Base-by-base conservation (phyloP, 2,329 filamentous ascomycete species). In the Eurotiales sp. region DNA sequence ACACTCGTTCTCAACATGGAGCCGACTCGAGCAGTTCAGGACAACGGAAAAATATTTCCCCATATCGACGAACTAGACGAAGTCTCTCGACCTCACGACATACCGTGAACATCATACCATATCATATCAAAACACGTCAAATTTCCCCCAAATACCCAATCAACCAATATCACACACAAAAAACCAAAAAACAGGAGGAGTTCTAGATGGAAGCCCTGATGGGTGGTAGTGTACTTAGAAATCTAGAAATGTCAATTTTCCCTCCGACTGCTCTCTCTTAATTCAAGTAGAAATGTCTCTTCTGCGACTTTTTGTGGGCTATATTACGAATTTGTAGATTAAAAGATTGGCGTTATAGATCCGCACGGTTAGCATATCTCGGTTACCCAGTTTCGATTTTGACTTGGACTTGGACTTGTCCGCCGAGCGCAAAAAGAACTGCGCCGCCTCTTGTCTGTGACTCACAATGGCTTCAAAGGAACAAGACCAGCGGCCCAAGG, bases 401-500 rank as follows among this genome's bases (percentile, higher is more conserved):
- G 46, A 45, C 43, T 25, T 14, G 25, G 12, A 21, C 21, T 10
- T 8, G 11, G 12, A 25, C 4, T 25, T 21, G 12, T 8, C 27
- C 29, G 27, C 42, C 19, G 15, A 7, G n/a, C 23, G 41, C 2
- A 43, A 15, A n/a, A 29, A n/a, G 23, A 29, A 39, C 7, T 12
- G n/a, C 29, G 29, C 10, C 21, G 21, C 23, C 21, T n/a, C n/a
- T n/a, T n/a, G n/a, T n/a, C n/a, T n/a, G n/a, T n/a, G n/a, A n/a
- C n/a, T n/a, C n/a, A 5, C 57, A 56, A 70, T 71, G 67, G 60
- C 66, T 52, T 59, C 66, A 22, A 56, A 58, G 43, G 66, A 64
- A 40, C 68, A 62, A 49, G 70, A 72, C 46, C 63, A 66, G 40
- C 66, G 59, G 55, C 58, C 64, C 22, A 72, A 72, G 68, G 71